A percentile compares a stretch with the other conserved stretches of the same genome.
Evolutionary conservation across 2,329 filamentous ascomycete species (phyloP).

Genomic region (Hawksworthiomyces lignivorus): DNA sequence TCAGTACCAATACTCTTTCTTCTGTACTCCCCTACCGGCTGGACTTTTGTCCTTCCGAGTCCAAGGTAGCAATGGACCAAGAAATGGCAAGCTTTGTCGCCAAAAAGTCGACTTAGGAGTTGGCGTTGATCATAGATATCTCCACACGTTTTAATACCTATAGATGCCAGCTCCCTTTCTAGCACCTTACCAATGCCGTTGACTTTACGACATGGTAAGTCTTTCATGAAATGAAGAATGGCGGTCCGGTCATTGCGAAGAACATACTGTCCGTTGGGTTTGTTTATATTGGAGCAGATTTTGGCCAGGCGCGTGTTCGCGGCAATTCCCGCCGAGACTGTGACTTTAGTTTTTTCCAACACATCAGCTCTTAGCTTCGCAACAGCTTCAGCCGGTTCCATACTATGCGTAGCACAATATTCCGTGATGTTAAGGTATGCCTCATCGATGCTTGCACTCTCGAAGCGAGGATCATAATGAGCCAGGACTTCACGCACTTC

Average conservation of each 20-base stretch:
- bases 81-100: slow-evolving; percentile 85
- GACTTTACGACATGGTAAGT: slow-evolving; percentile 79
- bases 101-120: slow-evolving; percentile 70
- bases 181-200: slow-evolving; percentile 93
- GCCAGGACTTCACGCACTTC: slow-evolving; percentile 77
- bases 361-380: slow-evolving; percentile 72
- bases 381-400: slow-evolving; percentile 66
- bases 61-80: slow-evolving; percentile 78
- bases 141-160: slow-evolving; percentile 81
- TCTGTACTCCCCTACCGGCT: slow-evolving; percentile 82
- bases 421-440: slow-evolving; percentile 91
- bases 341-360: slow-evolving; percentile 68
- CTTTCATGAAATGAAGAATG: slow-evolving; percentile 80
- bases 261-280: slow-evolving; percentile 86
- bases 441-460: slow-evolving; percentile 92
- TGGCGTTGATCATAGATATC: slow-evolving; percentile 75
- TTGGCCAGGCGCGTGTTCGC: slow-evolving; percentile 91
- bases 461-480: slow-evolving; percentile 83
- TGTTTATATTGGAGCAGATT: slow-evolving; percentile 91
- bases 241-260: slow-evolving; percentile 63
- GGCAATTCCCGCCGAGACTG: slow-evolving; percentile 88
- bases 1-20: slow-evolving; percentile 93
- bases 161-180: slow-evolving; percentile 79
- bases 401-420: slow-evolving; percentile 64
- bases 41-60: slow-evolving; percentile 74